Evolutionary conservation across 768 basidiomycete species (phyloP).

Genomic region (Lactarius akahatsu): DNA sequence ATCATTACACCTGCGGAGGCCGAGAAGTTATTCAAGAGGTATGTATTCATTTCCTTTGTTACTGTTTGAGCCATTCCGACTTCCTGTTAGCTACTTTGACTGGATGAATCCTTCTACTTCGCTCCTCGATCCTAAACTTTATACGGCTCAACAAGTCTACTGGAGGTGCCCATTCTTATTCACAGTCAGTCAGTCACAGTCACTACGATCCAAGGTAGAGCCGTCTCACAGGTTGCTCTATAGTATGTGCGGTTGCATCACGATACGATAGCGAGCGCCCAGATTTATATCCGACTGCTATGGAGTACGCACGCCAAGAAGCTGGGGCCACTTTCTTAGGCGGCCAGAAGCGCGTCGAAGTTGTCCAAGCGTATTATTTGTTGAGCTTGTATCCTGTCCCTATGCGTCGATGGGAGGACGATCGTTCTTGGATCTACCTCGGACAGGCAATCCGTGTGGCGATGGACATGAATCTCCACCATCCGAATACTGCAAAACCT

Average conservation of each 20-base stretch:
- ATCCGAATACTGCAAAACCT: constrained; percentile 69
- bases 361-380: constrained; percentile 79
- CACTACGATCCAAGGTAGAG: neutral
- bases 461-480: constrained; percentile 85
- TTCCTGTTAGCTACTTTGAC: constrained; percentile 46
- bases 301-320: constrained; percentile 72
- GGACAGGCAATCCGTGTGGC: constrained; percentile 87
- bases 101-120: constrained; percentile 81
- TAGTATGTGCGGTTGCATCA: constrained; percentile 88
- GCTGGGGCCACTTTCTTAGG: constrained; percentile 74
- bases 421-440: constrained; percentile 85
- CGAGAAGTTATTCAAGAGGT: constrained; percentile 27
- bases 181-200: constrained; percentile 72
- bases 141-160: constrained; percentile 79
- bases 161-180: constrained; percentile 89
- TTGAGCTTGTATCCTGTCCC: constrained; percentile 76
- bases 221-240: neutral
- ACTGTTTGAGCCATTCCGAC: constrained; percentile 4
- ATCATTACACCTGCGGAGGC: constrained; percentile 30
- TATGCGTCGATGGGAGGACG: constrained; percentile 81
- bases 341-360: constrained; percentile 79
- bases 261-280: constrained; percentile 70
- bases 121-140: constrained; percentile 76
- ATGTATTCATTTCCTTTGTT: constrained; percentile 17
- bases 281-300: constrained; percentile 64